Conservation (phyloP, 1,284 basidiomycete species). For the Lignosus rhinocerotis region DNA sequence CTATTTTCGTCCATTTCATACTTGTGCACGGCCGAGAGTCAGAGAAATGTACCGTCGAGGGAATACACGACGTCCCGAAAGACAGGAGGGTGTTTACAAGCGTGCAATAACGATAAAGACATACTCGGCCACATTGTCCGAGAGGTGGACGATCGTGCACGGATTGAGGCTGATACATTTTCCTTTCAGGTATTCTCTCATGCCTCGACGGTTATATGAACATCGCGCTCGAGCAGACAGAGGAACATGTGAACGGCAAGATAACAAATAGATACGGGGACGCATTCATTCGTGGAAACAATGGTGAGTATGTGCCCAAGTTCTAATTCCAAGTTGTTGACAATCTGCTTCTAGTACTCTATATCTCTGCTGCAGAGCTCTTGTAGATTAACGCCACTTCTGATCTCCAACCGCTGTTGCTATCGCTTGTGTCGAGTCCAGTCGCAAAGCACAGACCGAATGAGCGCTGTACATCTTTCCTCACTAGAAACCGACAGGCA, state of each 20-base stretch:
- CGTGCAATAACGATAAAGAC: background rate
- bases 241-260: constrained; percentile 88
- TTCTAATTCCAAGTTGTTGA: background rate
- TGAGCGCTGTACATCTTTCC: no score
- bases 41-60: background rate
- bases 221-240: constrained; percentile 95
- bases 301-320: constrained; percentile 63
- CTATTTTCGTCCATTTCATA: background rate
- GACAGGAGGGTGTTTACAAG: background rate
- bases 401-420: no score
- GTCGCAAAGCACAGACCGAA: no score
- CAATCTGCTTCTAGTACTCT: constrained; percentile 28
- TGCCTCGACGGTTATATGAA: constrained; percentile 99
- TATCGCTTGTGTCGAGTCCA: no score
- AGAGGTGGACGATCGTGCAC: background rate
- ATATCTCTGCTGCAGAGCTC: constrained; percentile 37
- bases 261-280: constrained; percentile 92
- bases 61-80: background rate
- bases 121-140: background rate
- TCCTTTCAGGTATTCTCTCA: constrained; percentile 79
- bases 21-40: background rate
- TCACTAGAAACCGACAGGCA: no score
- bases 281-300: constrained; percentile 95
- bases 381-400: background rate
- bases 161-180: background rate